Percentiles rank a stretch among this genome's conserved stretches.
Evolutionary conservation across 495 filamentous ascomycete species (phyloP).

Genomic region (Halenospora varia): DNA sequence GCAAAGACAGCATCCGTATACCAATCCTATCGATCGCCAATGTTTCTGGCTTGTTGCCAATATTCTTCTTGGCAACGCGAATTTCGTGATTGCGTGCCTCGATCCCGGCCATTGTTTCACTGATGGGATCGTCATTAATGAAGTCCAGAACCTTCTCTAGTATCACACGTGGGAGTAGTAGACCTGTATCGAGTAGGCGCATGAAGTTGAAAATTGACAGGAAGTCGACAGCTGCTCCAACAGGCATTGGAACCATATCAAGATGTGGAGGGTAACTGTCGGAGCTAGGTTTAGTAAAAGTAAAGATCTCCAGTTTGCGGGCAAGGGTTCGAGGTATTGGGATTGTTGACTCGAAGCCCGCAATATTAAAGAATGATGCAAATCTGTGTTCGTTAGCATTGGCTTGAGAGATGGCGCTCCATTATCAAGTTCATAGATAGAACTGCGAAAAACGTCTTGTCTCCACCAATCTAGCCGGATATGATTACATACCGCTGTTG

Average conservation of each 20-base stretch:
- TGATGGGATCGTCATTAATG: background rate
- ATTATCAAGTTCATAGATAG: too few relatives aligned
- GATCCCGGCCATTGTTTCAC: background rate
- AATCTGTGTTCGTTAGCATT: too few relatives aligned
- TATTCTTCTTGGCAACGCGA: background rate
- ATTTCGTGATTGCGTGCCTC: background rate
- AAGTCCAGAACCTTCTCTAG: background rate
- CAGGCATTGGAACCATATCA: background rate
- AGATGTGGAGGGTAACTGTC: background rate
- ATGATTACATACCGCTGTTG: too few relatives aligned
- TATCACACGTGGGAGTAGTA: background rate
- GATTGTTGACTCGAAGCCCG: background rate
- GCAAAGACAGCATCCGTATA: constrained; percentile 45
- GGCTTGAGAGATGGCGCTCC: too few relatives aligned
- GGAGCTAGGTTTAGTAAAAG: background rate
- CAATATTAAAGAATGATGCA: background rate
- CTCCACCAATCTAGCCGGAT: too few relatives aligned
- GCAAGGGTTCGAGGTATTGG: background rate
- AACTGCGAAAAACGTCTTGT: too few relatives aligned
- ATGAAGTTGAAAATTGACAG: background rate
- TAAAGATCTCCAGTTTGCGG: background rate
- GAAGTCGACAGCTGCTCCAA: background rate
- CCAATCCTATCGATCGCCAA: constrained; percentile 47
- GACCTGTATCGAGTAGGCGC: background rate
- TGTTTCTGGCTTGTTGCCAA: constrained; percentile 26